Evolutionary conservation across 1,139 yeast species (phyloP).

Genomic region (Entelexis paramagnoliae): DNA sequence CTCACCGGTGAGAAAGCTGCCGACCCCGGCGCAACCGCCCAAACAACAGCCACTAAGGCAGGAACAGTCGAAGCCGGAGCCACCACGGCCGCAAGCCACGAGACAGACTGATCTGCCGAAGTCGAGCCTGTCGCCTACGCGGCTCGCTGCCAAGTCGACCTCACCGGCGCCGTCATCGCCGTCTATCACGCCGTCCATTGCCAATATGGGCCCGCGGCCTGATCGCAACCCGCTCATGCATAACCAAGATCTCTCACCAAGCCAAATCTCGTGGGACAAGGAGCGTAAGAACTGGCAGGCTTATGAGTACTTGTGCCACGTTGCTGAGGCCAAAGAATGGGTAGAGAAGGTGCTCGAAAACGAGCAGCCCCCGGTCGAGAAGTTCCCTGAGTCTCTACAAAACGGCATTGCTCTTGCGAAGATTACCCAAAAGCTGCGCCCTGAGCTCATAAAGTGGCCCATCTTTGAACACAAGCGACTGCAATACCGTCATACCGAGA

Average conservation of each 20-base stretch:
- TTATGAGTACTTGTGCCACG: constrained; percentile 80
- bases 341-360: constrained; percentile 46
- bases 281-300: constrained; percentile 41
- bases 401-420: constrained; percentile 83
- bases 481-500: constrained; percentile 87
- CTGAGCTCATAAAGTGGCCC: constrained; percentile 44
- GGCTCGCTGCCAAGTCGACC: background rate
- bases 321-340: constrained; percentile 77
- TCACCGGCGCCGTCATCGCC: background rate
- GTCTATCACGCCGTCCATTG: background rate
- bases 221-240: constrained; percentile 32
- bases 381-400: constrained; percentile 54
- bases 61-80: background rate
- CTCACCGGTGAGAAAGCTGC: background rate
- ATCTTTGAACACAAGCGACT: constrained; percentile 52
- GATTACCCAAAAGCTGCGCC: constrained; percentile 61
- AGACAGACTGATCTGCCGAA: background rate
- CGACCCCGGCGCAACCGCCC: background rate
- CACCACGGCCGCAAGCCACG: no score
- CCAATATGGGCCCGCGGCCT: constrained; percentile 26
- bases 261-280: constrained; percentile 36
- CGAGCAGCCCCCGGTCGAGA: constrained; percentile 43
- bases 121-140: background rate
- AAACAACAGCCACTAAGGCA: background rate
- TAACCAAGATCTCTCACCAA: constrained; percentile 28